These are phyloP conservation scores for Vigna radiata DNA, from an alignment of 306 rosid species.

Conservation along the genomic window DNA sequence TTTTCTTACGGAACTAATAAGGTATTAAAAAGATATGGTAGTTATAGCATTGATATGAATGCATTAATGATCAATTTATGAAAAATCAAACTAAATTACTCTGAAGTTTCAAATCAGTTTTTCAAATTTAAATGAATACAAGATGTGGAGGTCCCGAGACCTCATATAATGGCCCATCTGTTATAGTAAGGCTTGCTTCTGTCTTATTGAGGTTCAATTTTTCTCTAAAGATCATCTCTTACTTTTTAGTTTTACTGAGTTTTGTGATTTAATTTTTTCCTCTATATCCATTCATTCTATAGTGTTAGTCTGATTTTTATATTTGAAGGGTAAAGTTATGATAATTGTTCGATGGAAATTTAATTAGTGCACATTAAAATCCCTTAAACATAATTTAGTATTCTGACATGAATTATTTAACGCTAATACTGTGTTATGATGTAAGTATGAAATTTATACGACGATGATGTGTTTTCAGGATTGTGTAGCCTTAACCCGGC, in stretches of 20 bases:
- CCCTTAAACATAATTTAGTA: no score
- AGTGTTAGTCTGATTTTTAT: constrained; percentile 2
- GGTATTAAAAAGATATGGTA: constrained; percentile 1
- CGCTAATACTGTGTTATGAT: no score
- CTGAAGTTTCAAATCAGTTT: not conserved
- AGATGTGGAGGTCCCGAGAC: not conserved
- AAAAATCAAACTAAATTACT: not conserved
- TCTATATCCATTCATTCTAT: not conserved
- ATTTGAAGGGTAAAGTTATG: no score
- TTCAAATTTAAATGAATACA: constrained; percentile 7
- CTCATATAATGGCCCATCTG: no score
- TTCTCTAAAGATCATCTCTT: not conserved
- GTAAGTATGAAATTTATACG: no score
- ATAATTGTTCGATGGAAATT: no score
- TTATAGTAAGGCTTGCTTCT: not conserved
- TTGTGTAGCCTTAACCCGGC: no score
- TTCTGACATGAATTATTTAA: no score
- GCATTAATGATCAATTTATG: not conserved
- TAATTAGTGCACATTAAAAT: no score
- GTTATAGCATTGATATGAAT: not conserved
- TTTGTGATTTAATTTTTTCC: constrained; percentile 22
- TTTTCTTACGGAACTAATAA: constrained; percentile 39
- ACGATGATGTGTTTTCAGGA: no score
- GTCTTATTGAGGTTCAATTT: not conserved
- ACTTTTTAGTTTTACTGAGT: not conserved